phyloP scores from a whole-genome alignment of 306 rosid genomes.

The Lathyrus oleraceus region DNA sequence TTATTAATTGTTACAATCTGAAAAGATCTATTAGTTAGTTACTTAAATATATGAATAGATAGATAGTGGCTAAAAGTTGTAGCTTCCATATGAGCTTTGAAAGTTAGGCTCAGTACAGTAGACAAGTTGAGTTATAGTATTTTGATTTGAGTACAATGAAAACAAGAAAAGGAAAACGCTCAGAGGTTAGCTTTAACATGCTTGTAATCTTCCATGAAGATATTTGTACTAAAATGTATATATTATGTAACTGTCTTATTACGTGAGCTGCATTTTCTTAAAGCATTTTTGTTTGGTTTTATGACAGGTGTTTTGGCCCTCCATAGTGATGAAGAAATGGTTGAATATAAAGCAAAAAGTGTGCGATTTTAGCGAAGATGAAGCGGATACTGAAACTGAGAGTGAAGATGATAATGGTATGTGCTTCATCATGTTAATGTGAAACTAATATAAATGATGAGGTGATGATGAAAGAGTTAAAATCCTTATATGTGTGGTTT shows the following conservation, averaged over 20 bases:
- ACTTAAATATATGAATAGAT: no score
- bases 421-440: not conserved
- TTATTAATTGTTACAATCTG: not conserved
- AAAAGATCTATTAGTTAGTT: not conserved
- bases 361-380: constrained; percentile 91
- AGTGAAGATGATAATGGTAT: constrained; percentile 93
- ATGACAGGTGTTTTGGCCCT: constrained; percentile 90
- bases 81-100: constrained; percentile 48
- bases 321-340: constrained; percentile 93
- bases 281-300: constrained; percentile 27
- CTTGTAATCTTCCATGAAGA: constrained; percentile 15
- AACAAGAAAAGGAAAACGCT: constrained; percentile 62
- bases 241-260: no score
- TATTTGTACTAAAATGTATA: not conserved
- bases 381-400: constrained; percentile 84
- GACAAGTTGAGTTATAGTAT: constrained; percentile 27
- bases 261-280: constrained; percentile 16
- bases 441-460: no score
- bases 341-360: constrained; percentile 80
- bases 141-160: constrained; percentile 55
- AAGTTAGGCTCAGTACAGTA: constrained; percentile 28
- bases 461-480: not conserved
- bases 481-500: not conserved
- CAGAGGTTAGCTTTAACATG: constrained; percentile 62
- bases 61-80: constrained; percentile 37